Evolutionary conservation across 805 yeast species (phyloP).

Genomic region (Candida gorgasii): DNA sequence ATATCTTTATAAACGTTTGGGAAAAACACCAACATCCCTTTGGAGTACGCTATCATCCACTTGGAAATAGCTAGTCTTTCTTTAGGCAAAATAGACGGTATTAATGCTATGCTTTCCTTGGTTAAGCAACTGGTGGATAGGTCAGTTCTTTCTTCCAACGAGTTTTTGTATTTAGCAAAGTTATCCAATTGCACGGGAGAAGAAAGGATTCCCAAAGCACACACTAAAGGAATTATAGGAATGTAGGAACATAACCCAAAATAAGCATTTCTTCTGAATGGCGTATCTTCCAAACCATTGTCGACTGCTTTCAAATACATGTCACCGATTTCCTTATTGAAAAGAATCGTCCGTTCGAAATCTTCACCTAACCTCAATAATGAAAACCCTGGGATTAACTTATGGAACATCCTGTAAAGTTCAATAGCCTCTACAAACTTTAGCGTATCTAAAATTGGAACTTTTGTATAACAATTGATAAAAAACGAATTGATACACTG

Average conservation of each 20-base stretch:
- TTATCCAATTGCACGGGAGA: conserved; percentile 35
- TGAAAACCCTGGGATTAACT: conserved; percentile 21
- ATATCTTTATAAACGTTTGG: conserved; percentile 19
- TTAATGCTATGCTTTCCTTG: conserved; percentile 7
- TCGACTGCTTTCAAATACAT: conserved; percentile 18
- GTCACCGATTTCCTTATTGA: conserved; percentile 7
- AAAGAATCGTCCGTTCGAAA: conserved; percentile 17
- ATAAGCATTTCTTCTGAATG: conserved; percentile 22
- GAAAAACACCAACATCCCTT: conserved; percentile 20
- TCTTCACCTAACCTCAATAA: conserved; percentile 17
- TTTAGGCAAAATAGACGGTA: conserved; percentile 17
- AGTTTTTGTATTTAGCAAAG: conserved; percentile 26
- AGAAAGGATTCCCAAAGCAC: conserved; percentile 34
- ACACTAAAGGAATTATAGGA: conserved; percentile 28
- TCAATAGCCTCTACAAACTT: conserved; percentile 31
- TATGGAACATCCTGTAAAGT: conserved; percentile 22
- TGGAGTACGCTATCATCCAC: conserved; percentile 24
- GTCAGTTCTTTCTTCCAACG: conserved; percentile 29
- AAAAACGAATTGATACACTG: conserved; percentile 28
- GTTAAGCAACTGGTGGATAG: conserved; percentile 22
- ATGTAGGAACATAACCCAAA: conserved; percentile 21
- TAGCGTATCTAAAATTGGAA: conserved; percentile 32
- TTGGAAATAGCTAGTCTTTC: conserved; percentile 24
- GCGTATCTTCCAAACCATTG: conserved; percentile 18
- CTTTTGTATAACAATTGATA: conserved; percentile 32